Percentiles rank a stretch among this genome's conserved stretches.
phyloP scores from a whole-genome alignment of 306 rosid genomes.

The Fragaria iinumae region DNA sequence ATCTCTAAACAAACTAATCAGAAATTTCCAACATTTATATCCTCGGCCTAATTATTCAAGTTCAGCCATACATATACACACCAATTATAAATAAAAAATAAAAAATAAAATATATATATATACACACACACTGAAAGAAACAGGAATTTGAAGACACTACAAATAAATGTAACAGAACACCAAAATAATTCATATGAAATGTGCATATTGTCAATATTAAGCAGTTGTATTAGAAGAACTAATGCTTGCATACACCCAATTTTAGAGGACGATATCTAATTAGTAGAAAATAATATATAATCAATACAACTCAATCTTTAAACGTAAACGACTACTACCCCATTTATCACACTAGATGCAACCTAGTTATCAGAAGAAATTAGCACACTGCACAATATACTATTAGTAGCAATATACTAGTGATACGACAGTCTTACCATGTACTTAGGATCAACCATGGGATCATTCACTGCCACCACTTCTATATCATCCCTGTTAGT shows the following conservation, averaged over 20 bases:
- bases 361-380: background rate
- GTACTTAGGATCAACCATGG: slow-evolving; percentile 84
- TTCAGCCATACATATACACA: background rate
- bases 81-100: background rate
- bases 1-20: background rate
- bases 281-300: background rate
- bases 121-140: background rate
- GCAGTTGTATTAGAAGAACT: background rate
- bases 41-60: background rate
- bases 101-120: background rate
- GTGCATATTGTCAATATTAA: background rate
- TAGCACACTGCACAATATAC: background rate
- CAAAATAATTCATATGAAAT: background rate
- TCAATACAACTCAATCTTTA: too few species aligned
- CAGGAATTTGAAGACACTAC: background rate
- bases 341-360: background rate
- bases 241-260: background rate
- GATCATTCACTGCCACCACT: slow-evolving; percentile 91
- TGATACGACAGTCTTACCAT: slow-evolving; percentile 55
- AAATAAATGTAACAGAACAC: background rate
- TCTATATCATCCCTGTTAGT: slow-evolving; percentile 81
- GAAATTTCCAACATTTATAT: background rate
- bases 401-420: background rate
- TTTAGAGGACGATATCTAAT: background rate
- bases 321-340: background rate